Conservation (phyloP, 139 green algal genomes). For the Asterochloris sp. region DNA sequence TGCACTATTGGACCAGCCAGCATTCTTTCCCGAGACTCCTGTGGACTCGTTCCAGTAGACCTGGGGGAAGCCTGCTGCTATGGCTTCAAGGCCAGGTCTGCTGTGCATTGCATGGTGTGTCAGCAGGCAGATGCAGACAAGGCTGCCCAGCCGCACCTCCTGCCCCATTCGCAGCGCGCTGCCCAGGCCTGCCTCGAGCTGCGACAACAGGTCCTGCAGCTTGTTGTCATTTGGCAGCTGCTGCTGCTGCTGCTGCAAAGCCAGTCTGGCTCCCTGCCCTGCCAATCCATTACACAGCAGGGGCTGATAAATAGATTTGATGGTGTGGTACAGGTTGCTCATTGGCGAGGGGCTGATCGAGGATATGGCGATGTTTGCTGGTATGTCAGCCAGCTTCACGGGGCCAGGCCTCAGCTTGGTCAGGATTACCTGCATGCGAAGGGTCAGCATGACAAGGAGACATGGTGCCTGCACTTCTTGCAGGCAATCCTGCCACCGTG, state of each 20-base stretch:
- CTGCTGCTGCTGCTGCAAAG: too few species aligned
- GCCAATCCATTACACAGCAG: slow-evolving; percentile 24
- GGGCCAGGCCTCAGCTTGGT: slow-evolving; percentile 45
- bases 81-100: too few species aligned
- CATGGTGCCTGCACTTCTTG: too few species aligned
- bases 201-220: slow-evolving; percentile 47
- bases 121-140: not conserved
- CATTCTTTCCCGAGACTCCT: too few species aligned
- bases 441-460: too few species aligned
- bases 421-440: slow-evolving; percentile 41
- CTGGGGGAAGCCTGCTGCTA: too few species aligned
- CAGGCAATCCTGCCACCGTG: too few species aligned
- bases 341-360: slow-evolving; percentile 46
- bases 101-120: not conserved
- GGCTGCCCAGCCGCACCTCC: not conserved
- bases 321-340: slow-evolving; percentile 51
- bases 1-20: too few species aligned
- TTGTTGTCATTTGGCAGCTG: slow-evolving; percentile 23
- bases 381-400: slow-evolving; percentile 35
- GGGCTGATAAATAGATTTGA: slow-evolving; percentile 52
- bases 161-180: slow-evolving; percentile 34
- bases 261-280: not conserved
- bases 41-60: too few species aligned
- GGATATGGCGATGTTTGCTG: slow-evolving; percentile 41
- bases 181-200: slow-evolving; percentile 57